A percentile compares a stretch with the other conserved stretches of the same genome.
Evolutionary conservation across 164 flowering plant genomes (phyloP).

Genomic region (Stephania cephalantha): DNA sequence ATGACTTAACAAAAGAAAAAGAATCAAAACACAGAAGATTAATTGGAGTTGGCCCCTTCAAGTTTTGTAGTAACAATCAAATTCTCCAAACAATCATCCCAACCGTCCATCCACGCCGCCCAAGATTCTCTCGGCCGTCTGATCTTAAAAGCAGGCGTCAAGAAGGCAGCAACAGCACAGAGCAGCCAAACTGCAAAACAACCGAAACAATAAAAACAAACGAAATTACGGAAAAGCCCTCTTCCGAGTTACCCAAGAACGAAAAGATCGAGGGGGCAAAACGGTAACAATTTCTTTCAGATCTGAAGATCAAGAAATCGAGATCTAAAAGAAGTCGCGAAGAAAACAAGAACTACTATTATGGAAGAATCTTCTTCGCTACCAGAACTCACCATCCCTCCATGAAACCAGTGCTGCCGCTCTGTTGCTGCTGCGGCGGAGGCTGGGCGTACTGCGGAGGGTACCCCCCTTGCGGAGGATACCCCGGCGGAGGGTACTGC

Average conservation of each 20-base stretch:
- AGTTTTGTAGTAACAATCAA: background rate
- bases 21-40: background rate
- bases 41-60: background rate
- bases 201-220: background rate
- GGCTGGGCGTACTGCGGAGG: conserved; percentile 36
- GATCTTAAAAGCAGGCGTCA: conserved; percentile 27
- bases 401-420: no score
- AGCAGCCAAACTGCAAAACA: conserved; percentile 35
- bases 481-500: conserved; percentile 44
- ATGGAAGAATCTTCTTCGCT: no score
- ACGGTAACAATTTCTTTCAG: no score
- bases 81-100: background rate
- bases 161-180: conserved; percentile 30
- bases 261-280: no score
- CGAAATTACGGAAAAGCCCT: background rate
- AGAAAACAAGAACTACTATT: no score
- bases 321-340: no score
- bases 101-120: background rate
- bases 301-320: no score
- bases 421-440: conserved; percentile 30
- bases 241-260: no score
- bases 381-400: no score
- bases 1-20: background rate
- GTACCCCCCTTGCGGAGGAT: conserved; percentile 31
- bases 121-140: background rate